Base-by-base conservation (phyloP, 2,329 filamentous ascomycete genomes). In the Chaetomium globosum region DNA sequence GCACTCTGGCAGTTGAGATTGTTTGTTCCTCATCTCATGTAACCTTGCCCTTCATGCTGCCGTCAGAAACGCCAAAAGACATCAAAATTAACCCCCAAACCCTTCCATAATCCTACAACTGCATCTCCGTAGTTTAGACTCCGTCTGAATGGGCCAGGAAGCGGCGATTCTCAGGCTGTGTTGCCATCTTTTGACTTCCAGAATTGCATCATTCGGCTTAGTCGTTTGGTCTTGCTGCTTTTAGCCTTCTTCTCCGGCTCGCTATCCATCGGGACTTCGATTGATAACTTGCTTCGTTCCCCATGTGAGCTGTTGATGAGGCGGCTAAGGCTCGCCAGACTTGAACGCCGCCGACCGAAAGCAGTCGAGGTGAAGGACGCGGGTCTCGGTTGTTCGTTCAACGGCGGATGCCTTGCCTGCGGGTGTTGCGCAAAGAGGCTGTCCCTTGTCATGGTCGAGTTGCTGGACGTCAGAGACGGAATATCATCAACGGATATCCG, bases 201-300 rank as follows among this genome's bases (percentile, higher is more conserved):
- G 75, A 93, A 93, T 71, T 89, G 87, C 82, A 92, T 87, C 79
- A 93, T 82, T 59, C 89, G 88, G 74, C 90, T 89, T 46, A 93
- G 78, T 33, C 89, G 84, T 74, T 87, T 90, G 46, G 86, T 81
- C 75, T 87, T 90, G 80, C 88, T 91, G 28, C 71, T 73, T 74
- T 86, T 87, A 8, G 75, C 81, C 72, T 83, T 85, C 72, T 85
- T 86, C 36, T 86, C 85, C 0, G 78, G 73, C n/a, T 87, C 83
- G 49, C 77, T 80, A 53, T 87, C 85, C 67, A 80, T 73, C 6
- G 82, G 80, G 54, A 89, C 85, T 73, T 91, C 89, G 72, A 89
- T 87, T 0, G 87, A 90, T 26, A 92, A 79, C 74, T 92, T 92
- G 81, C 89, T 91, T 69, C 86, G 85, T 75, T 92, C 89, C 9